A percentile compares a stretch with the other conserved stretches of the same genome.
phyloP scores from a whole-genome alignment of 495 filamentous ascomycete genomes.

The Tuber borchii region DNA sequence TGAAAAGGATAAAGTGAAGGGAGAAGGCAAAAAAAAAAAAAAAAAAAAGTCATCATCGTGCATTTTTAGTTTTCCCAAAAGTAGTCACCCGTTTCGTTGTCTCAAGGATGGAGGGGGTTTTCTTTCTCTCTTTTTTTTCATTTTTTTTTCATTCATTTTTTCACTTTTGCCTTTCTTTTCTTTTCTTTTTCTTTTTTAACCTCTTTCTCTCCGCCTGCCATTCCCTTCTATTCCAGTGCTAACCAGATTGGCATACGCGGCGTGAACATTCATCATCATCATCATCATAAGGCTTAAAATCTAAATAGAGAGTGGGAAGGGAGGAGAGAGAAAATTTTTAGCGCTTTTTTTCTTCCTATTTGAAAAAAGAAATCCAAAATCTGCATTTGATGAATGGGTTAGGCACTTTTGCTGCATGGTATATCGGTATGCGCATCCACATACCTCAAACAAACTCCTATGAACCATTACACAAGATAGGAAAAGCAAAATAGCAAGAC shows the following conservation, averaged over 20 bases:
- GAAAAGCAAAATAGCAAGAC: not conserved
- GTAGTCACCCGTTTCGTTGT: not conserved
- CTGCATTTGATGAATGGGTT: not conserved
- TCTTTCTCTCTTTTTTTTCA: not conserved
- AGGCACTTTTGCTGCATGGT: not conserved
- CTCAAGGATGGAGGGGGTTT: not conserved
- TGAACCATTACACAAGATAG: not conserved
- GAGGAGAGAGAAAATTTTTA: not conserved
- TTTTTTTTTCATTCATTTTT: not conserved
- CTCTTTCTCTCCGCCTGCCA: not conserved
- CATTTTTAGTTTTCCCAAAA: not conserved
- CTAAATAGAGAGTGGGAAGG: not conserved
- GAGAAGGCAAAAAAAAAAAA: not conserved
- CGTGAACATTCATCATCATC: not conserved
- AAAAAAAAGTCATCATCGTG: not conserved
- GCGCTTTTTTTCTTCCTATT: too few species aligned
- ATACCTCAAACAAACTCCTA: slow-evolving; percentile 3
- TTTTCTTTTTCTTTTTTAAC: not conserved
- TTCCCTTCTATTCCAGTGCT: not conserved
- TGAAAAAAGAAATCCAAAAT: not conserved
- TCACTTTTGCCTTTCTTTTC: not conserved
- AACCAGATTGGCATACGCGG: not conserved
- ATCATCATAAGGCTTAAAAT: not conserved
- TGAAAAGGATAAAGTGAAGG: not conserved
- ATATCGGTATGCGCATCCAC: slow-evolving; percentile 4